These are phyloP conservation scores for Saccharomycopsis oosterbeekiorum DNA, from an alignment of 805 yeast genomes.

Conservation along the genomic window DNA sequence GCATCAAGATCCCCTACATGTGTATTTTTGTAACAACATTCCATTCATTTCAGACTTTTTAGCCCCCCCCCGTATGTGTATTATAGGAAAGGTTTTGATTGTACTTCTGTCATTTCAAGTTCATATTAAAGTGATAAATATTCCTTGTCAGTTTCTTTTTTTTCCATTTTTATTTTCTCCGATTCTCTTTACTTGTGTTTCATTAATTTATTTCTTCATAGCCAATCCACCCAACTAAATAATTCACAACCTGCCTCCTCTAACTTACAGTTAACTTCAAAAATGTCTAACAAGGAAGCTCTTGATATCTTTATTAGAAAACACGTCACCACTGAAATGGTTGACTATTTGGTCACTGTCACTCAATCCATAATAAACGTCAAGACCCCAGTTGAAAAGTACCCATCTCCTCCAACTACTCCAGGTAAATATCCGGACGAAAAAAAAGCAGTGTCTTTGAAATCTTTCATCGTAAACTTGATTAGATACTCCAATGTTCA, in stretches of 20 bases:
- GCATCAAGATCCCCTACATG: not conserved
- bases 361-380: conserved; percentile 18
- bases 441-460: conserved; percentile 45
- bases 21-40: not conserved
- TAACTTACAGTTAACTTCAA: not conserved
- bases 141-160: not conserved
- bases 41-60: not conserved
- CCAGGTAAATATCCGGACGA: conserved; percentile 17
- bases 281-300: conserved; percentile 19
- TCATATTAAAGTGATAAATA: not conserved
- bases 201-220: not conserved
- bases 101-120: not conserved
- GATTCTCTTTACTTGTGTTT: not conserved
- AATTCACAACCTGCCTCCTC: not conserved
- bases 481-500: conserved; percentile 72
- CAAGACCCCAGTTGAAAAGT: conserved; percentile 14
- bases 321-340: conserved; percentile 20
- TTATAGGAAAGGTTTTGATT: not conserved
- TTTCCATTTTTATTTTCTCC: not conserved
- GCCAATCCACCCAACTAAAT: not conserved
- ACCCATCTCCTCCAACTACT: conserved; percentile 29
- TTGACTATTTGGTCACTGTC: conserved; percentile 14
- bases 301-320: conserved; percentile 17
- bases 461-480: conserved; percentile 62
- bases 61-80: not conserved